Percentiles rank a stretch among this genome's conserved stretches.
Conservation (phyloP, 148 eudicot genomes). For the Arctostaphylos glauca region DNA sequence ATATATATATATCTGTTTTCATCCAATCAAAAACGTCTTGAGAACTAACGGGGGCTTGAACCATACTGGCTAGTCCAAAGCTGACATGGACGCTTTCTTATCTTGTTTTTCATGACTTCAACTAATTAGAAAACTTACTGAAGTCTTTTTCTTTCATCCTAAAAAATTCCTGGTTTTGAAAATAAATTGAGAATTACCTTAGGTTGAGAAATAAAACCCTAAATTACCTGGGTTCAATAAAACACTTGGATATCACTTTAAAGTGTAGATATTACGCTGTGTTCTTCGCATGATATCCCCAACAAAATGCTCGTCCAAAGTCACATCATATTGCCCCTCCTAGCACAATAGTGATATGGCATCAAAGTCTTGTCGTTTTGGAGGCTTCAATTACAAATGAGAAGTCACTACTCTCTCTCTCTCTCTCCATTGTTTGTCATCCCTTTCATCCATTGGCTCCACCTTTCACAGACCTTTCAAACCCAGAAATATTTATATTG, state of each 20-base stretch:
- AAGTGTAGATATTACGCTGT: background rate
- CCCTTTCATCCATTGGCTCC: background rate
- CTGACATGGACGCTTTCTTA: no score
- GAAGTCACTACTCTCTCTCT: background rate
- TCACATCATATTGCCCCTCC: conserved; percentile 8
- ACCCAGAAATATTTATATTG: background rate
- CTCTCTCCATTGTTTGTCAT: background rate
- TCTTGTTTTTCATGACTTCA: background rate
- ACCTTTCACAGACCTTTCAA: background rate
- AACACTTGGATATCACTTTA: background rate
- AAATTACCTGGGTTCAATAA: background rate
- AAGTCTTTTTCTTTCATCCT: background rate
- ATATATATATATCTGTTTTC: no score
- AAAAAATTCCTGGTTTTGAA: background rate
- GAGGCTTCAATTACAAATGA: background rate
- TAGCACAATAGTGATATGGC: background rate
- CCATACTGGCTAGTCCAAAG: no score
- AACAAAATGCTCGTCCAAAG: background rate
- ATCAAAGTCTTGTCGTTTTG: background rate
- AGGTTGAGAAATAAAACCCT: background rate
- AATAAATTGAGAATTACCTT: background rate
- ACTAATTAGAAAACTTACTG: background rate
- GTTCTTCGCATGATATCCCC: background rate
- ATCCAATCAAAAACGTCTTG: no score
- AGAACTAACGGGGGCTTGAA: no score